These are phyloP conservation scores for Mortierella sp. DNA, from an alignment of 371 early-diverging fungal genomes.

Conservation along the genomic window DNA sequence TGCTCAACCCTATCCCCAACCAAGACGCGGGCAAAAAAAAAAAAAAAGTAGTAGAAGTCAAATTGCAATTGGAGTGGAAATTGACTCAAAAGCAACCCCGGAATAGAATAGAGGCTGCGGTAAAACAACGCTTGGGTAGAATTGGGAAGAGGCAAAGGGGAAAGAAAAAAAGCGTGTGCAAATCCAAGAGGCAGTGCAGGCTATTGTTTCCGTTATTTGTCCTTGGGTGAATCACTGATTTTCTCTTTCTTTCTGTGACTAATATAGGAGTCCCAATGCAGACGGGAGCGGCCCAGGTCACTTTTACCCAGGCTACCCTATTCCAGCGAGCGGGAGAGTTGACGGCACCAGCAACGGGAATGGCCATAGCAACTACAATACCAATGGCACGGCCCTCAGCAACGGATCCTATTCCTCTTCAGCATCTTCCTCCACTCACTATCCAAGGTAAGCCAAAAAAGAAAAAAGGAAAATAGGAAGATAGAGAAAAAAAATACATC, in stretches of 20 bases:
- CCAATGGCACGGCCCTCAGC: conserved; percentile 20
- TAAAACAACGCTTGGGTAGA: too few species aligned
- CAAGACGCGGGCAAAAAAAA: too few species aligned
- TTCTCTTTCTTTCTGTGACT: neutral
- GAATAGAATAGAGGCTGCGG: too few species aligned
- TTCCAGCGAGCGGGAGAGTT: conserved; percentile 14
- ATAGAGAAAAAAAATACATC: neutral
- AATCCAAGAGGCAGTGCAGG: neutral
- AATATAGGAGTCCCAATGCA: conserved; percentile 21
- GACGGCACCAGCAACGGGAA: conserved; percentile 4
- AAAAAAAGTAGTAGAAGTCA: too few species aligned
- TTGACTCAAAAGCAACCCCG: too few species aligned
- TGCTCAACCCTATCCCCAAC: too few species aligned
- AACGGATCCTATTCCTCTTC: conserved; percentile 50
- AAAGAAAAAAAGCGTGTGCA: too few species aligned
- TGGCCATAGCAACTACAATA: neutral
- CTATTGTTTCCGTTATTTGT: neutral
- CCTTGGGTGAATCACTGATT: too few species aligned
- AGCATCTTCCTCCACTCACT: conserved; percentile 33
- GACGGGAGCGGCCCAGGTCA: conserved; percentile 23
- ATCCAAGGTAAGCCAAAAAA: conserved; percentile 27
- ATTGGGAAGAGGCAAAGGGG: too few species aligned
- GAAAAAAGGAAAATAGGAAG: neutral
- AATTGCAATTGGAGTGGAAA: too few species aligned
- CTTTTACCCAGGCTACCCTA: conserved; percentile 24